Evolutionary conservation across 2,329 filamentous ascomycete genomes (phyloP).

Genomic region (Amphichorda felina): DNA sequence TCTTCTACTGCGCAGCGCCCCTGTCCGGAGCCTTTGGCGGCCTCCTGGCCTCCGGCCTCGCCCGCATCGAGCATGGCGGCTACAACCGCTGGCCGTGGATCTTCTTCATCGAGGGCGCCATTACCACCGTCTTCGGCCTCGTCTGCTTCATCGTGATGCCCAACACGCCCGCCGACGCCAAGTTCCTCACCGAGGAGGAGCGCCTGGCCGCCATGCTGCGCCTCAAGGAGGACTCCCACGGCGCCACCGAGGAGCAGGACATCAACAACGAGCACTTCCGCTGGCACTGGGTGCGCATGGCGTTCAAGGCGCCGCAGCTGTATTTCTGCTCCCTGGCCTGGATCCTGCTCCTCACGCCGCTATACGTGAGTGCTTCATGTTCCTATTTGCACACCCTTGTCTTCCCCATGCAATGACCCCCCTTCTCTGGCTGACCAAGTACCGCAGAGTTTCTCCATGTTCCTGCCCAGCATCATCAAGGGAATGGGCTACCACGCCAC

Average conservation of each 20-base stretch:
- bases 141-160: constrained; percentile 28
- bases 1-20: constrained; percentile 10
- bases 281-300: constrained; percentile 13
- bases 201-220: background rate
- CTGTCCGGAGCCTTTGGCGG: constrained; percentile 12
- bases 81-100: constrained; percentile 12
- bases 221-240: constrained; percentile 7
- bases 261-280: constrained; percentile 13
- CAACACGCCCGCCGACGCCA: constrained; percentile 7
- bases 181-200: constrained; percentile 3
- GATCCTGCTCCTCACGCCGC: constrained; percentile 13
- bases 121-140: constrained; percentile 16
- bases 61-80: constrained; percentile 8
- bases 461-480: constrained; percentile 19
- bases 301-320: constrained; percentile 13
- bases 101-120: constrained; percentile 13
- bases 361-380: constrained; percentile 3
- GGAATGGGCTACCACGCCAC: constrained; percentile 19
- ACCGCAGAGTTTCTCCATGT: constrained; percentile 5
- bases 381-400: background rate
- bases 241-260: constrained; percentile 16
- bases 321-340: constrained; percentile 13
- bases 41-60: constrained; percentile 10
- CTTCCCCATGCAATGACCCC: background rate
- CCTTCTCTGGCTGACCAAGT: background rate